Evolutionary conservation across 2,329 filamentous ascomycete species (phyloP).

Genomic region (Davidsoniella neocaledoniae): DNA sequence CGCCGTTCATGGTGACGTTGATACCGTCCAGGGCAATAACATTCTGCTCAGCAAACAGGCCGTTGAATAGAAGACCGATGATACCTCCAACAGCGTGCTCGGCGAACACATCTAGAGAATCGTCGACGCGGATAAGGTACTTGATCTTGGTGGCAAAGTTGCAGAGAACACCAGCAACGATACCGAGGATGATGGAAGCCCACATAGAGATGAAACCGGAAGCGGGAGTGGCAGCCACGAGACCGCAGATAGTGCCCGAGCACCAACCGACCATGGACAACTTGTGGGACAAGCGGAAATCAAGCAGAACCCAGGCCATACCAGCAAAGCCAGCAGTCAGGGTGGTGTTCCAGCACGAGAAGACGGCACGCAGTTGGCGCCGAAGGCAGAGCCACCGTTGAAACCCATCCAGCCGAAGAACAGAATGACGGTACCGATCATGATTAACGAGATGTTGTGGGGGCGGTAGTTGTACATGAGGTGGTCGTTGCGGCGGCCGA

Average conservation of each 20-base stretch:
- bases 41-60: constrained; percentile 50
- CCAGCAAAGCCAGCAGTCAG: constrained; percentile 81
- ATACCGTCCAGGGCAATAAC: constrained; percentile 63
- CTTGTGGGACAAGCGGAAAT: constrained; percentile 86
- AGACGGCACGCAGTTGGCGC: constrained; percentile 84
- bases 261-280: constrained; percentile 72
- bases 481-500: constrained; percentile 91
- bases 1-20: constrained; percentile 50
- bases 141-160: constrained; percentile 55
- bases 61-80: constrained; percentile 56
- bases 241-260: constrained; percentile 53
- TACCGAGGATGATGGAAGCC: constrained; percentile 49
- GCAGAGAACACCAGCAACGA: constrained; percentile 47
- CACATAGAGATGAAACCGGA: constrained; percentile 52
- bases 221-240: constrained; percentile 52
- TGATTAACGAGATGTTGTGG: constrained; percentile 95
- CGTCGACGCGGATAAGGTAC: constrained; percentile 47
- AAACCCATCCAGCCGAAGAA: constrained; percentile 99
- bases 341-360: constrained; percentile 98
- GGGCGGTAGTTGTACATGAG: constrained; percentile 99
- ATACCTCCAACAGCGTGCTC: constrained; percentile 56
- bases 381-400: constrained; percentile 91
- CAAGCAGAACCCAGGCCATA: constrained; percentile 86
- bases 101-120: constrained; percentile 55
- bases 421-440: constrained; percentile 83